Conservation (phyloP, 768 basidiomycete species). For the Cytidiella melzeri region DNA sequence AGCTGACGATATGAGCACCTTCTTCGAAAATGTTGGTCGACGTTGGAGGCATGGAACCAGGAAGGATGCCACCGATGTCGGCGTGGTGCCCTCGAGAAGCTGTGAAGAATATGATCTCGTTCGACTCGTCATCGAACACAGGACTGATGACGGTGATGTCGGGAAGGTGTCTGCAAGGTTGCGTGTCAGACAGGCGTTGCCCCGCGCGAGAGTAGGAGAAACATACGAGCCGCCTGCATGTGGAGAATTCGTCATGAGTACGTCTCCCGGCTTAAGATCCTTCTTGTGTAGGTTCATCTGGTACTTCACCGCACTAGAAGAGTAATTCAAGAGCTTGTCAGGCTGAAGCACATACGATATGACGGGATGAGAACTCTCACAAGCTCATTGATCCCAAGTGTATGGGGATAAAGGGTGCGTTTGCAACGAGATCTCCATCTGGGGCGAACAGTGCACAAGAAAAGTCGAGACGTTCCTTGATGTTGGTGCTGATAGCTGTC, state of each 20-base stretch:
- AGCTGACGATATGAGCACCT: conserved; percentile 84
- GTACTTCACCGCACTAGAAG: conserved; percentile 72
- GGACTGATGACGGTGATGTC: conserved; percentile 95
- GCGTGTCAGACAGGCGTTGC: background rate
- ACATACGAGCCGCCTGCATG: conserved; percentile 81
- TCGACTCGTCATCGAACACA: conserved; percentile 61
- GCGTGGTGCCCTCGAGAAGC: conserved; percentile 94
- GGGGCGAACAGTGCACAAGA: conserved; percentile 93
- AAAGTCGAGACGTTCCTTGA: conserved; percentile 93
- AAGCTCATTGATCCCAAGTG: conserved; percentile 89
- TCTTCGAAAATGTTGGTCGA: conserved; percentile 90
- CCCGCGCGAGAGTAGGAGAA: conserved; percentile 16
- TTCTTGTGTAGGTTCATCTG: conserved; percentile 76
- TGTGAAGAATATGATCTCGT: conserved; percentile 86
- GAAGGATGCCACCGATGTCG: conserved; percentile 88
- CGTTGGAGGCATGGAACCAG: conserved; percentile 94
- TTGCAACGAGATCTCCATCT: conserved; percentile 92
- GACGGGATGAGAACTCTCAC: conserved; percentile 37
- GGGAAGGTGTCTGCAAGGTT: conserved; percentile 57
- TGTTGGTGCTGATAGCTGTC: conserved; percentile 90
- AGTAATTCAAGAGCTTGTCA: background rate
- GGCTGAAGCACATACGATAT: background rate
- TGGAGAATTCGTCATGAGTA: conserved; percentile 89
- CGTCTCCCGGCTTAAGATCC: conserved; percentile 81
- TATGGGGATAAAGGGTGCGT: conserved; percentile 88